phyloP scores from a whole-genome alignment of 106 monocot genomes.

The Posidonia australis region DNA sequence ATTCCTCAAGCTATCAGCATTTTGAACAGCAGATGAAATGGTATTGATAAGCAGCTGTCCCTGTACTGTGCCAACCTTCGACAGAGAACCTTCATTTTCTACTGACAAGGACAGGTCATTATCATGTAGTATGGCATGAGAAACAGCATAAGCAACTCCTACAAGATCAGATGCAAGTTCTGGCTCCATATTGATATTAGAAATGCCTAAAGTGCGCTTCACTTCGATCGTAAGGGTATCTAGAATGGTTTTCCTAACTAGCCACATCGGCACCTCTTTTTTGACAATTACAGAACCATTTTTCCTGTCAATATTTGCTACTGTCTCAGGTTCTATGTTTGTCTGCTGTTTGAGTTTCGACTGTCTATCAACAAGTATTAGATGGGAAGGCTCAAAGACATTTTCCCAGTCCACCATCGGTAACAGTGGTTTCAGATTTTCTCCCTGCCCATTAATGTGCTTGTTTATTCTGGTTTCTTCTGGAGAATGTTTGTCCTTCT shows the following conservation, averaged over 20 bases:
- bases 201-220: constrained; percentile 46
- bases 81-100: constrained; percentile 11
- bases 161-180: constrained; percentile 43
- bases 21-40: constrained; percentile 43
- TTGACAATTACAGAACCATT: constrained; percentile 11
- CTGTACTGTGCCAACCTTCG: constrained; percentile 50
- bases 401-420: constrained; percentile 11
- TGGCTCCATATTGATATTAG: constrained; percentile 30
- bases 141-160: constrained; percentile 37
- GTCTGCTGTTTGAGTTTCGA: constrained; percentile 4
- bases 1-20: constrained; percentile 41
- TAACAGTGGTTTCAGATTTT: constrained; percentile 1
- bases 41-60: constrained; percentile 30
- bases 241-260: constrained; percentile 43
- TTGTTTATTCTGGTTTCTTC: constrained; percentile 12
- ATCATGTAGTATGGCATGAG: constrained; percentile 24
- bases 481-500: constrained; percentile 12
- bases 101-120: constrained; percentile 25
- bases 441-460: constrained; percentile 8
- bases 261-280: constrained; percentile 22
- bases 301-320: neutral
- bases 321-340: constrained; percentile 13
- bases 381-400: constrained; percentile 56
- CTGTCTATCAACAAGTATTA: constrained; percentile 23
- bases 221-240: constrained; percentile 62